These are phyloP conservation scores for Abelmoschus esculentus DNA, from an alignment of 345 rosid species.

Conservation along the genomic window DNA sequence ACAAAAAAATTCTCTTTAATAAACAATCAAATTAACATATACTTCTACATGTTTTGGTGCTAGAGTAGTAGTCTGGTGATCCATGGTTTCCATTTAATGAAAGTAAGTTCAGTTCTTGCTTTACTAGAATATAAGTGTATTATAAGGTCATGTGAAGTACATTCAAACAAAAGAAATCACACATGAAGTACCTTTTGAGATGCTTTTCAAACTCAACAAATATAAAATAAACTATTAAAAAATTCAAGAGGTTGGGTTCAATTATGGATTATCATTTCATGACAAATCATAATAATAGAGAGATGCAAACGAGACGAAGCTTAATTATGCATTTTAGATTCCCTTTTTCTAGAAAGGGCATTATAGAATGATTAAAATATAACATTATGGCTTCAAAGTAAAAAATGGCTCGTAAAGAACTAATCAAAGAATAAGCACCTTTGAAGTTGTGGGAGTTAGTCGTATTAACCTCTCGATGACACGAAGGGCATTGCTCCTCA, in stretches of 20 bases:
- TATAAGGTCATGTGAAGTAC: neutral
- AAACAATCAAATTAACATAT: neutral
- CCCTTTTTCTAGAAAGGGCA: neutral
- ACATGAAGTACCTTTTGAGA: neutral
- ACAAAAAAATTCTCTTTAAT: neutral
- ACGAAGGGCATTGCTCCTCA: conserved; percentile 57
- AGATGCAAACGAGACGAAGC: neutral
- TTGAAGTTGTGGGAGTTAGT: conserved; percentile 59
- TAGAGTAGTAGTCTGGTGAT: neutral
- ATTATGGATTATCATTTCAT: neutral
- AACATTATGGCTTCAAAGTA: neutral
- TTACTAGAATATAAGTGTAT: neutral
- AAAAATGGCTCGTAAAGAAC: conserved; percentile 7
- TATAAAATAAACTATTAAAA: neutral
- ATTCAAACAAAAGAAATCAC: neutral
- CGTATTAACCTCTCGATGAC: conserved; percentile 70
- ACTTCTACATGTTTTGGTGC: neutral
- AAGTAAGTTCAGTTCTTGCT: neutral
- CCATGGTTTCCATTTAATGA: neutral
- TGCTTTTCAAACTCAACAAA: neutral
- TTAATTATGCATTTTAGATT: neutral
- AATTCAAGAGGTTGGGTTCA: neutral
- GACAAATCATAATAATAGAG: neutral
- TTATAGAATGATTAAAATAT: neutral
- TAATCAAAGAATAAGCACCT: conserved; percentile 41